Base-by-base conservation (phyloP, 176 grass and related monocot genomes). In the Oryza glumipatula region DNA sequence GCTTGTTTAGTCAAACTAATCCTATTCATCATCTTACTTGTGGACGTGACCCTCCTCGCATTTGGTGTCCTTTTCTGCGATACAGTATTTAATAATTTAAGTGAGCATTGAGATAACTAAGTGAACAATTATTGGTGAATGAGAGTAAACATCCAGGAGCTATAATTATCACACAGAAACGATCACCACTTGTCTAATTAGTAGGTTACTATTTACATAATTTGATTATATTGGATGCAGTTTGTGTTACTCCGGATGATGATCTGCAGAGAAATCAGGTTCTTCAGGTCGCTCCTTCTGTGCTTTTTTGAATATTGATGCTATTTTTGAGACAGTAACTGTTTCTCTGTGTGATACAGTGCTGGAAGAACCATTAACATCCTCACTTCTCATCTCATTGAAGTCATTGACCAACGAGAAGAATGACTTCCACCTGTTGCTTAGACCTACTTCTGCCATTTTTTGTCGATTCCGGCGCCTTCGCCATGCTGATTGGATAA, bases 401-500 rank as follows among this genome's bases (percentile, higher is more conserved):
- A 76, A 33, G 32, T 74, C 56, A 49, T 85, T 72, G 3, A 87
- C 68, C 39, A 81, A 60, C 7, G 80, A 88, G 58, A 87, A 82
- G 82, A 93, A 84, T 63, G 84, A 74, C 7, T 78, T 58, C 81
- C 91, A 85, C 23, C 28, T 51, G 21, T 44, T 68, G 17, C 65
- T 78, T 46, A 87, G 21, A 35, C 68, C 69, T 78, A 23, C 44
- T 38, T 63, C 58, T 49, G 72, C 45, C 61, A 38, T 84, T 46
- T 83, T 88, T 54, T 73, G 45, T 51, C 14, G 4, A 7, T 73
- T 89, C 6, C 19, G 33, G 63, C 69, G 44, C 52, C 80, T 38
- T 14, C 54, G 35, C 84, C 80, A 85, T 72, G 80, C 81, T 4
- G 71, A 78, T 46, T 94, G 89, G 60, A 92, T 89, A 71, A 80